These are phyloP conservation scores for Hypholoma fasciculare DNA, from an alignment of 768 basidiomycete species.

Conservation along the genomic window DNA sequence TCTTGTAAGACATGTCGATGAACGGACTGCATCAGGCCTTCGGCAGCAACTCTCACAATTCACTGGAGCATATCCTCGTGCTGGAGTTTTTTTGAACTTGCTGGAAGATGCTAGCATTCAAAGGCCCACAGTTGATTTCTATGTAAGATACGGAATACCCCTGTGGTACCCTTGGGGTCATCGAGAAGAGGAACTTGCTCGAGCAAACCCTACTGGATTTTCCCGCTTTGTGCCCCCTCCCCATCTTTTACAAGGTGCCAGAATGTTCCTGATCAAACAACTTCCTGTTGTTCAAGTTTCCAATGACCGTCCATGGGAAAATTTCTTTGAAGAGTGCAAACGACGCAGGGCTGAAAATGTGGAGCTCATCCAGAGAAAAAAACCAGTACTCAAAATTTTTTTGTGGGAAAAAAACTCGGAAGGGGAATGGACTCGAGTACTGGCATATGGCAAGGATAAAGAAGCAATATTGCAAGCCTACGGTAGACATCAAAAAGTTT, in stretches of 20 bases:
- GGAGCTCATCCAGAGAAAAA: not conserved
- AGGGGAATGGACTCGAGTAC: not conserved
- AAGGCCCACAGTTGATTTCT: constrained; percentile 1
- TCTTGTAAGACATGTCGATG: not conserved
- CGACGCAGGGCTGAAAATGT: not conserved
- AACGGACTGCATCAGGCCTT: not conserved
- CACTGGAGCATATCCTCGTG: not conserved
- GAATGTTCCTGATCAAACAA: not conserved
- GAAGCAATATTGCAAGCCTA: not conserved
- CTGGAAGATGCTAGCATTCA: not conserved
- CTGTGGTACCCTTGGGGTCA: constrained; percentile 11
- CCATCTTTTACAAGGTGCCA: not conserved
- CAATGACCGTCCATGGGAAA: constrained; percentile 3
- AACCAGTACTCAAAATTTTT: constrained; percentile 4
- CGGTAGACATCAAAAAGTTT: not conserved
- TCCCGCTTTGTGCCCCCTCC: not conserved
- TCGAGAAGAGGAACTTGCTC: not conserved
- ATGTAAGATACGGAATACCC: constrained; percentile 1
- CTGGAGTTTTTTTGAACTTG: not conserved
- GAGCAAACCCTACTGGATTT: not conserved
- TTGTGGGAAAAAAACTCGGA: constrained; percentile 11
- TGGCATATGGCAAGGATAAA: not conserved
- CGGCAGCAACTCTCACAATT: not conserved
- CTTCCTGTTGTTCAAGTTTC: not conserved
- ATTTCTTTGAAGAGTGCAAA: constrained; percentile 1